phyloP scores from a whole-genome alignment of 2,329 filamentous ascomycete genomes.

The Penicillium hordei region DNA sequence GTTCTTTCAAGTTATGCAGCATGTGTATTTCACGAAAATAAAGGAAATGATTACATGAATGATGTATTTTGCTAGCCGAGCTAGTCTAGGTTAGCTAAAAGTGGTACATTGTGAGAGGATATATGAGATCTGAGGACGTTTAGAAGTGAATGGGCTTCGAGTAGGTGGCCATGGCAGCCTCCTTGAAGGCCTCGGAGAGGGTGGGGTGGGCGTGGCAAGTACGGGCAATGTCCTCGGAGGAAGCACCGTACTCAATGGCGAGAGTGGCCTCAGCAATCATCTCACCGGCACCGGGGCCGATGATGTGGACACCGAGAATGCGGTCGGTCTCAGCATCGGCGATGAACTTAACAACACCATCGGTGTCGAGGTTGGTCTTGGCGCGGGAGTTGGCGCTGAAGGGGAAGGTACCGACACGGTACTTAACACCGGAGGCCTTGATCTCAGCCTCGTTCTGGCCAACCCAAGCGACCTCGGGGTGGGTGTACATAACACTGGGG shows the following conservation, averaged over 20 bases:
- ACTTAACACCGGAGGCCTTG: conserved; percentile 84
- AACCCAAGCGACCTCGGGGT: conserved; percentile 98
- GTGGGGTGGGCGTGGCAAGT: conserved; percentile 97
- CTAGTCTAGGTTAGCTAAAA: conserved; percentile 36
- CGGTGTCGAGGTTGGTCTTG: conserved; percentile 96
- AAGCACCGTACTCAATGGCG: conserved; percentile 94
- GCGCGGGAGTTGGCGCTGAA: conserved; percentile 98
- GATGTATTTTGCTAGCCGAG: conserved; percentile 38
- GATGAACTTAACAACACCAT: conserved; percentile 96
- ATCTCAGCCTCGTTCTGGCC: conserved; percentile 96
- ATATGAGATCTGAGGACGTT: conserved; percentile 24
- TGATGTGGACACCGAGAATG: conserved; percentile 92
- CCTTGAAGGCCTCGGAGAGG: conserved; percentile 96
- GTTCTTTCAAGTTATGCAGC: neutral
- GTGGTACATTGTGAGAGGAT: conserved; percentile 27
- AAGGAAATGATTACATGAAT: conserved; percentile 34
- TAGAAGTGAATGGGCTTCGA: conserved; percentile 95
- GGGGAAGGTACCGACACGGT: conserved; percentile 91
- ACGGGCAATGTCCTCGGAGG: conserved; percentile 88
- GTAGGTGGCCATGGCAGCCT: conserved; percentile 97
- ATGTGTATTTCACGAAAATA: conserved; percentile 18
- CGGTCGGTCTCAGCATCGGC: conserved; percentile 95
- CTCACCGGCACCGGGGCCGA: conserved; percentile 93
- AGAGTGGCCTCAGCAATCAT: conserved; percentile 98
- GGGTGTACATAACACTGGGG: conserved; percentile 98